Base-by-base conservation (phyloP, 1,284 basidiomycete genomes). In the Papiliotrema terrestris region DNA sequence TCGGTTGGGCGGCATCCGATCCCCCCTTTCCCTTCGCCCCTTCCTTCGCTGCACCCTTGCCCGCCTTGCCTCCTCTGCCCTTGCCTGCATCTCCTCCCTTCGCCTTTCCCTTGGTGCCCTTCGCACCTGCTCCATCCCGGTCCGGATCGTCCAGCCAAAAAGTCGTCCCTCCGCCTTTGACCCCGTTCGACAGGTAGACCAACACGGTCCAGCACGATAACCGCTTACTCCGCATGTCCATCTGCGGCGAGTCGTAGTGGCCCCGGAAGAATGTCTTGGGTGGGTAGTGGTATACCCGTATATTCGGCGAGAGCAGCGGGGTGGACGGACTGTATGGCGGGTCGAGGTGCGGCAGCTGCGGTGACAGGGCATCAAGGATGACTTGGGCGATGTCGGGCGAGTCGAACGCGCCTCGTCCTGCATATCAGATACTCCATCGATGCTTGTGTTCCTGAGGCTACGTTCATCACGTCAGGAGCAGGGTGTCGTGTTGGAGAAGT, bases 131-230 rank as follows among this genome's bases (percentile, higher is more conserved):
- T 32, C 29, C 22, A 25, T 23, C 23, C 38, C 52, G n/a, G 23
- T 56, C 41, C 32, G 37, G 32, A 50, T 45, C 56, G 17, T 41
- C 35, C 32, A 80, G 80, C 71, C 89, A 87, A 70, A 92, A 92
- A 14, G 86, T 72, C 0, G 88, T 91, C 82, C 88, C 84, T 17
- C 89, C 89, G 17, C 89, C 89, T 67, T 83, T 78, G 0, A 89
- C 84, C 11, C 84, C 86, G 65, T 88, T 85, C 62, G 84, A 84
- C 39, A 92, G 73, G 68, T 91, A 92, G 37, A 91, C 79, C 45
- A 92, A 73, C 22, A 92, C 72, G 0, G 89, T 92, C 89, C 89
- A 91, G 69, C 47, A 85, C 85, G 65, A 59, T 15, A 59, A 45
- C 35, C 60, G 51, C 9, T 56, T 44, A 13, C 63, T 60, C 17